Base-by-base conservation (phyloP, 1,139 yeast species). In the Suhomyces anneliseae region DNA sequence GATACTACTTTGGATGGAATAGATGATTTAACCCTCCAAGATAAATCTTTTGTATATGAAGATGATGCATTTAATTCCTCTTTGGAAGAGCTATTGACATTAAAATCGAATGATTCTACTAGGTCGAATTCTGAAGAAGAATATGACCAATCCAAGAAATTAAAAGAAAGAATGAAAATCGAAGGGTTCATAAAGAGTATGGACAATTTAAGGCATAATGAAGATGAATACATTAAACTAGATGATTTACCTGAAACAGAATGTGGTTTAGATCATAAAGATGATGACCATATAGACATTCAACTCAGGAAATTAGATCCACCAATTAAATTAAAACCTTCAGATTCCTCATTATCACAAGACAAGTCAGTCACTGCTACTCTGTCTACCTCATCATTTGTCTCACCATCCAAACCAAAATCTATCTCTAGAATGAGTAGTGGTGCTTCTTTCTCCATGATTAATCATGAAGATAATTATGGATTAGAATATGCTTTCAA, bases 121-220 rank as follows among this genome's bases (percentile, higher is more conserved):
- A 48, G 57, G 15, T 56, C 61, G 7, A 55, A 42, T 29, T 48
- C 53, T 2, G 15, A 19, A 7, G 9, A 33, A 26, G 19, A 8
- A 10, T 11, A 26, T 8, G 34, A 33, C 26, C 39, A 40, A 15
- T 19, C 36, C 29, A 33, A 35, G 7, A 10, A 10, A 5, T 32
- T 37, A 27, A 37, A 44, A 42, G 31, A 43, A 33, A 34, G 39
- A 36, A 40, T 37, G 36, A 46, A 40, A 19, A 45, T 50, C 7
- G 53, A 54, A 24, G 56, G 53, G 24, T 68, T 68, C 47, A 56
- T 67, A 12, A 58, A 54, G 10, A 65, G 69, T 42, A 54, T 70
- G 38, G 60, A 61, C 45, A 71, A 71, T 51, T 49, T 71, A 44
- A 53, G 74, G 36, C 76, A 70, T 44, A 71, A 71, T 46, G 73